phyloP scores from a whole-genome alignment of 106 monocot species.

The Dendrobium officinale region DNA sequence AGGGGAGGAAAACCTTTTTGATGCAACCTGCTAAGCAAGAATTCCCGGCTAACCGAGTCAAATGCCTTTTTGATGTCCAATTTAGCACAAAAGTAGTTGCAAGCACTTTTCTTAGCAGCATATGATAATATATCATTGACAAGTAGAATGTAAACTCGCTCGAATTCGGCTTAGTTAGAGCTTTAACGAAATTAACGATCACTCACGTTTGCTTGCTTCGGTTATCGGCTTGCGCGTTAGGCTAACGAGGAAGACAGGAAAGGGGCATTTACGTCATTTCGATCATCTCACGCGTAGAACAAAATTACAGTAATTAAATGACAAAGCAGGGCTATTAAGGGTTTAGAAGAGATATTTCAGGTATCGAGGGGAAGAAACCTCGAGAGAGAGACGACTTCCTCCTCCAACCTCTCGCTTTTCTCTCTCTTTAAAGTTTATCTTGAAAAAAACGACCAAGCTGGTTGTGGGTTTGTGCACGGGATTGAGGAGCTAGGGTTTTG shows the following conservation, averaged over 20 bases:
- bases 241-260: neutral
- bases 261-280: neutral
- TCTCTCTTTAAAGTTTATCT: neutral
- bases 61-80: no score
- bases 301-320: neutral
- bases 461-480: neutral
- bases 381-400: conserved; percentile 4
- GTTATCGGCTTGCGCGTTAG: neutral
- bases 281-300: neutral
- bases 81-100: no score
- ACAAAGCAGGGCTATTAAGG: neutral
- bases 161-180: no score
- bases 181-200: no score
- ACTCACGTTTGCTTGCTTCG: neutral
- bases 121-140: no score
- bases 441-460: no score
- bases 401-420: neutral
- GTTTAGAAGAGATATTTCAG: conserved; percentile 1
- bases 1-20: no score
- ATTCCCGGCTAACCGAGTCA: no score
- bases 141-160: no score
- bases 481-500: neutral
- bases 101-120: no score
- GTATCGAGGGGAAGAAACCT: conserved; percentile 4
- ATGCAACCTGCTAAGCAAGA: no score